Evolutionary conservation across 331 rosid species (phyloP).

Genomic region (Stylosanthes scabra): DNA sequence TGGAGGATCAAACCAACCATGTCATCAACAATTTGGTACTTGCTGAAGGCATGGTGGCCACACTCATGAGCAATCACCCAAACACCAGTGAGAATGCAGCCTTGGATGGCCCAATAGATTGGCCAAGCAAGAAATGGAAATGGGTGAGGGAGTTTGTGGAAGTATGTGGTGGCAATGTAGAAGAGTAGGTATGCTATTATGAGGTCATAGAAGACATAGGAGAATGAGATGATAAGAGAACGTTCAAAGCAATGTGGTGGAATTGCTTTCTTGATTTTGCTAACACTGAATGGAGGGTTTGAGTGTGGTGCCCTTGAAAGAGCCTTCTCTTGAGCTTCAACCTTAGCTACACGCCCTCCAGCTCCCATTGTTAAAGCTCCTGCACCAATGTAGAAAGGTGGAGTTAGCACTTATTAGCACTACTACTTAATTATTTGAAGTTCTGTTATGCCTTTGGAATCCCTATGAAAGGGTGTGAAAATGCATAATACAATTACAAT

Average conservation of each 20-base stretch:
- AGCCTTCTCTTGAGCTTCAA: constrained; percentile 24
- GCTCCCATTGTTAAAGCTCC: constrained; percentile 45
- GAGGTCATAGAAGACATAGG: constrained; percentile 57
- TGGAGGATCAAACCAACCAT: constrained; percentile 65
- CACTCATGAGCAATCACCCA: constrained; percentile 70
- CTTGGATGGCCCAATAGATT: constrained; percentile 68
- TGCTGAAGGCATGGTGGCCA: constrained; percentile 71
- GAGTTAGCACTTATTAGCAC: constrained; percentile 17
- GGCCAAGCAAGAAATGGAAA: constrained; percentile 69
- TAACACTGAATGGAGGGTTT: constrained; percentile 66
- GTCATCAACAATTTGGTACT: constrained; percentile 67
- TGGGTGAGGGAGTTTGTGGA: constrained; percentile 57
- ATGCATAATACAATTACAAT: neutral
- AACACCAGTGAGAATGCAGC: constrained; percentile 66
- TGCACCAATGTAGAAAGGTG: constrained; percentile 24
- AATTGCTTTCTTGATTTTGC: constrained; percentile 72
- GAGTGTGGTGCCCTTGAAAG: constrained; percentile 57
- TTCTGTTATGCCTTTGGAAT: neutral
- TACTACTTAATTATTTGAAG: constrained; percentile 1
- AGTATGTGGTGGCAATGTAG: constrained; percentile 53
- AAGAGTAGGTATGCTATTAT: constrained; percentile 39
- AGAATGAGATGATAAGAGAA: constrained; percentile 63
- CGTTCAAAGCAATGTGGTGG: constrained; percentile 80
- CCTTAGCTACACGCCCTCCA: constrained; percentile 38
- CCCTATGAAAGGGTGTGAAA: constrained; percentile 10